phyloP scores from a whole-genome alignment of 768 basidiomycete genomes.

The Tricholoma bakamatsutake region DNA sequence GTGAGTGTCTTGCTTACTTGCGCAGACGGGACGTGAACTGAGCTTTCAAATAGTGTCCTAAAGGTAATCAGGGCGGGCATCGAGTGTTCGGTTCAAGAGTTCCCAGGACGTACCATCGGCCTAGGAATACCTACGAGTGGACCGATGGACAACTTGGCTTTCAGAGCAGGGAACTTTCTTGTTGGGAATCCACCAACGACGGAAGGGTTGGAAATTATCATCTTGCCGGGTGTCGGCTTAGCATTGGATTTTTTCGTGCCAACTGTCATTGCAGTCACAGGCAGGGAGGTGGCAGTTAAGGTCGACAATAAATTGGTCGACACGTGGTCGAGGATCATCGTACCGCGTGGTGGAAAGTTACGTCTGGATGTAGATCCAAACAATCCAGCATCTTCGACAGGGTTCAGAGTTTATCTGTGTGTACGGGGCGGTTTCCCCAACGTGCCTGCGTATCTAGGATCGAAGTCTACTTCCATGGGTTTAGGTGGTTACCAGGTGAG shows the following conservation, averaged over 20 bases:
- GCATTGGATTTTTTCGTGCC: constrained; percentile 44
- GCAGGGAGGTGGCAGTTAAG: constrained; percentile 37
- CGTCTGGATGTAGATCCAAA: constrained; percentile 27
- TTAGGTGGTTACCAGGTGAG: constrained; percentile 54
- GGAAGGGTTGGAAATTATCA: constrained; percentile 53
- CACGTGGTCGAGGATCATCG: constrained; percentile 45
- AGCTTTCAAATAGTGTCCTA: constrained; percentile 32
- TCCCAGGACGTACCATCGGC: constrained; percentile 45
- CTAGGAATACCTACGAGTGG: constrained; percentile 60
- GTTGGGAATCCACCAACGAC: constrained; percentile 44
- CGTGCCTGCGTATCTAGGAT: constrained; percentile 50
- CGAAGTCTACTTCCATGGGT: constrained; percentile 61
- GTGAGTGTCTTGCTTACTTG: constrained; percentile 20
- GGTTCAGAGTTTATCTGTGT: constrained; percentile 51
- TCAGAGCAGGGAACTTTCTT: constrained; percentile 51
- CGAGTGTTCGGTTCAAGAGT: constrained; percentile 54
- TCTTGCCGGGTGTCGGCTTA: constrained; percentile 36
- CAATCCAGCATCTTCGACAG: constrained; percentile 20
- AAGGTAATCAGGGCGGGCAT: constrained; percentile 51
- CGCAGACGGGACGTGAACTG: not conserved
- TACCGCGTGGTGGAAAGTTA: constrained; percentile 40
- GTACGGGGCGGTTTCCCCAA: constrained; percentile 56
- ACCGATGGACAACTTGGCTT: constrained; percentile 57
- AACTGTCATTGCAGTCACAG: constrained; percentile 51
- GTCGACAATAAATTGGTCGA: constrained; percentile 31